Evolutionary conservation across 2,329 filamentous ascomycete genomes (phyloP), one percentile per base, ranked within the genome.

Genomic region (Colletotrichum spaethianum): DNA sequence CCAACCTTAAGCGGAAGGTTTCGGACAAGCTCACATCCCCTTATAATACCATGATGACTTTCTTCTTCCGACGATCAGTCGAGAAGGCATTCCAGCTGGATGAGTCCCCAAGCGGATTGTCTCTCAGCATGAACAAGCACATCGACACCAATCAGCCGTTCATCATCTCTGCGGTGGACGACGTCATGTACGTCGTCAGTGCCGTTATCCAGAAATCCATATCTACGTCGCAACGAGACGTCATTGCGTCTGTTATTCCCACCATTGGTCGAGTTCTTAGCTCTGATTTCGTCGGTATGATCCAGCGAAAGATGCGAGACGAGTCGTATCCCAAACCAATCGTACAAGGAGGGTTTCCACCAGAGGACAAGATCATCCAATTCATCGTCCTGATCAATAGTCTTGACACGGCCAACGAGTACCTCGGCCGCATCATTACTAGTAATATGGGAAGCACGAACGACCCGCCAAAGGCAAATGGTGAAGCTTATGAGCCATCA

Each of bases 121-220:
- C 93, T 0, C 86, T 99, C 42, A 94, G 92, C 78, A 86, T 92
- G 52, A 92, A 88, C 77, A 93, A 88, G 78, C 87, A 92, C 4
- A 86, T 98, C 53, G 90, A 93, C 63, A 89, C 92, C 70, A 94
- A 95, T 76, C 90, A 94, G 3, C 96, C 96, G 0, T 97, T 94
- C 79, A 98, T 99, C 77, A 96, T 96, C 53, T 95, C 95, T 2
- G 95, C 96, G 0, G 95, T 99, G 11, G 96, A 99, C 84, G 96
- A 98, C 83, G 95, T 98, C 78, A 98, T 99, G 96, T 99, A 98
- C 83, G 98, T 99, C 77, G 94, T 98, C 79, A 97, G 97, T 79
- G 93, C 96, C 62, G 93, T 98, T 42, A 87, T 98, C 9, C 93
- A 97, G 75, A 92, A 96, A 75, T 93, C 94, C 0, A 86, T 98